Evolutionary conservation across 768 basidiomycete species (phyloP).

Genomic region (Trametes cubensis): DNA sequence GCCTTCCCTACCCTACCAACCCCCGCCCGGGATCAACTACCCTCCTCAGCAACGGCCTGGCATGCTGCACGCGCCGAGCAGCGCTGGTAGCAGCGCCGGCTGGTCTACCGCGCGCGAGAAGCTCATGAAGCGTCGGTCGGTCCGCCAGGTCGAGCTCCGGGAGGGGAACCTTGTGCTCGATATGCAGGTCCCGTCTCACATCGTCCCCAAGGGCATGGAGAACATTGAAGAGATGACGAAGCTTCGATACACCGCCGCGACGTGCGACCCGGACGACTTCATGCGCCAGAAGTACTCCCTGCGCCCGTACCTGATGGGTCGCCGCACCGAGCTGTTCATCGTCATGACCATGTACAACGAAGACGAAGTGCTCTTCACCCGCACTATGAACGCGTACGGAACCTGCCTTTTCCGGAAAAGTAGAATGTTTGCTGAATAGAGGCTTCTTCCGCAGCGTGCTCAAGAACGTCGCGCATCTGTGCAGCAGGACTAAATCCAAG

Average conservation of each 20-base stretch:
- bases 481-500: slow-evolving; percentile 68
- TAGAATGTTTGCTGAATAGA: slow-evolving; percentile 1
- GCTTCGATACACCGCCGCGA: slow-evolving; percentile 87
- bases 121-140: slow-evolving; percentile 78
- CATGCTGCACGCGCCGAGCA: slow-evolving; percentile 48
- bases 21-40: slow-evolving; percentile 47
- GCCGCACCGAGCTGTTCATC: slow-evolving; percentile 90
- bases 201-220: slow-evolving; percentile 67
- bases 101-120: slow-evolving; percentile 75
- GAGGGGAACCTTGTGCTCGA: slow-evolving; percentile 87
- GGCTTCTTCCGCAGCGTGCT: slow-evolving; percentile 57
- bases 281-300: slow-evolving; percentile 76
- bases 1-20: slow-evolving; percentile 54
- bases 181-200: slow-evolving; percentile 76
- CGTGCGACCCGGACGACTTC: slow-evolving; percentile 89
- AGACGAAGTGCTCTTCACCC: slow-evolving; percentile 75
- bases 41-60: slow-evolving; percentile 60
- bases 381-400: slow-evolving; percentile 83
- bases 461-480: slow-evolving; percentile 84
- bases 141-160: slow-evolving; percentile 77
- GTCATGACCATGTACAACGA: slow-evolving; percentile 98
- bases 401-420: background rate
- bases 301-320: slow-evolving; percentile 74
- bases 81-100: slow-evolving; percentile 56
- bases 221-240: slow-evolving; percentile 76